Base-by-base conservation (phyloP, 2,329 filamentous ascomycete species). In the Phyllosticta paracitricarpa region DNA sequence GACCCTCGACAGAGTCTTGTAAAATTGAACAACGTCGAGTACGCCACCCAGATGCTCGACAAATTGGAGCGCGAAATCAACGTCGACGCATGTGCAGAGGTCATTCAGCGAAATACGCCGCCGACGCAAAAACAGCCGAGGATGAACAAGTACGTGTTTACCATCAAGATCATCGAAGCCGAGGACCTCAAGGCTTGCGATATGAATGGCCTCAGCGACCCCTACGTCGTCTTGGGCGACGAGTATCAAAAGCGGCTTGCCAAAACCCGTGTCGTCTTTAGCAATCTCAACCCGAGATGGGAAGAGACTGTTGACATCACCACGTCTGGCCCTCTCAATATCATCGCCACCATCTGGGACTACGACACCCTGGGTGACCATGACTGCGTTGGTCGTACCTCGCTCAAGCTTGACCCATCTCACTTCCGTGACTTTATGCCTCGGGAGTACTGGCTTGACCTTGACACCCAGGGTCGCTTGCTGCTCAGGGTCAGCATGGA, bases 101-200 rank as follows among this genome's bases (percentile, higher is more conserved):
- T 96, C 17, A 84, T 99, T 57, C 85, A 87, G 55, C 86, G 83
- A 68, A 81, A 88, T 64, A 84, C 89, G 26, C 89, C 89, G 8
- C 87, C 89, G 1, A 80, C 84, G 59, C 85, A 85, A n/a, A 83
- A 85, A 63, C 81, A 81, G 69, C 80, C 83, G 61, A 88, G 85
- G 68, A 84, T 87, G 52, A 89, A 85, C 64, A 97, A 95, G 71
- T 97, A 96, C 72, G 92, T 97, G 61, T 99, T 99, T 75, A 97
- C 94, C 0, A 92, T 99, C 76, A 99, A 99, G 77, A 92, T 99
- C 63, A 92, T 99, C 26, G 94, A 99, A 75, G 94, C 90, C 8
- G 94, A 99, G 75, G 94, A 99, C 69, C 80, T 99, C 67, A 97
- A 97, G 75, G 91, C 94, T n/a, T 97, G 94, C 72, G 94, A 99